Base-by-base conservation (phyloP, 768 basidiomycete genomes). In the Suillus spraguei region DNA sequence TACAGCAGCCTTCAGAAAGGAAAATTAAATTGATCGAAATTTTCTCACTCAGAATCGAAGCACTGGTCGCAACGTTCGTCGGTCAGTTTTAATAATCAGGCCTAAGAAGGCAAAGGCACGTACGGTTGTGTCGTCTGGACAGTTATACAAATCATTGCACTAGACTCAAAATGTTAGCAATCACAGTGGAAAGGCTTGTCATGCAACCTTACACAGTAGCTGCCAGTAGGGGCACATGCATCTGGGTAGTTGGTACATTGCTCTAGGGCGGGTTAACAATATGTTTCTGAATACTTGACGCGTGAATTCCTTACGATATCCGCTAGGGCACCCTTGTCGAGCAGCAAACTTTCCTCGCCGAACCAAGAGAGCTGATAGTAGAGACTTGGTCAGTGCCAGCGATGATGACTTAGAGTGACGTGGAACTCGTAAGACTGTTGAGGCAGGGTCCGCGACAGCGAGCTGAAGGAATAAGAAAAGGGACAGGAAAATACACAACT, bases 151-250 rank as follows among this genome's bases (percentile, higher is more conserved):
- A 0, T 20, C 28, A 52, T 28, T 49, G 35, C 72, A 73, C 72
- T 73, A n/a, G 32, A 28, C 24, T 13, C 28, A 22, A 16, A 24
- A 41, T 60, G 24, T 63, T 38, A 22, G 4, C 28, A 28, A 32
- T 16, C 8, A 20, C 17, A n/a, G 13, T 4, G 16, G 17, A 20
- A 3, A 24, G 17, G 13, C 2, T 35, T 3, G 4, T 24, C 14
- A 7, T 16, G 16, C 13, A 24, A 14, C 47, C 67, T 39, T 68
- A 73, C 72, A 32, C 72, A 73, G 24, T 35, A 67, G 55, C 47
- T 63, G 32, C 70, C 70, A 32, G 49, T 53, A 1, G 60, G 68
- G 20, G 63, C 70, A 28, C 72, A 73, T 36, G 33, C 5, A 13
- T 59, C 2, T 14, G 72, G 67, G 35, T 41, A 70, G 63, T 67